phyloP scores from a whole-genome alignment of 2,329 filamentous ascomycete species.

The Aspergillus ibericus region DNA sequence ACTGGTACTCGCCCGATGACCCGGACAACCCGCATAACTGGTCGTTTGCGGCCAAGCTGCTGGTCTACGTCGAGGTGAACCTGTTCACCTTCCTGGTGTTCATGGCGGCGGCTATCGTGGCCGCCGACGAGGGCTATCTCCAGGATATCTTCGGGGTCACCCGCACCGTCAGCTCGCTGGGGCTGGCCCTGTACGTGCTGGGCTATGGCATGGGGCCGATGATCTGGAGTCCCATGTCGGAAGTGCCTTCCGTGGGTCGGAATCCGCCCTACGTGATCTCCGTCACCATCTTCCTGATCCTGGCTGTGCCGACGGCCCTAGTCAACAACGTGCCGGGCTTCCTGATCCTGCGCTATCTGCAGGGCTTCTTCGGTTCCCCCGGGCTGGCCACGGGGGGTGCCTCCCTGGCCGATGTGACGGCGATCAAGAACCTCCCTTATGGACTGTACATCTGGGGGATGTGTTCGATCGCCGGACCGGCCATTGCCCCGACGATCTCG shows the following conservation, averaged over 20 bases:
- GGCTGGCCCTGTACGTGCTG: background rate
- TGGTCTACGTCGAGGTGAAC: background rate
- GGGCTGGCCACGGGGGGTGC: conserved; percentile 9
- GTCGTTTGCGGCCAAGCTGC: background rate
- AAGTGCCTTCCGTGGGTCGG: conserved; percentile 64
- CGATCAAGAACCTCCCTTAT: conserved; percentile 9
- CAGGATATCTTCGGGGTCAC: background rate
- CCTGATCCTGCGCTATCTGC: conserved; percentile 63
- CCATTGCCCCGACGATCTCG: background rate
- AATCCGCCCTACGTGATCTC: conserved; percentile 66
- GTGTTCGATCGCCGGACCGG: background rate
- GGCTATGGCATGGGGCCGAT: conserved; percentile 52
- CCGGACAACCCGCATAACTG: conserved; percentile 1
- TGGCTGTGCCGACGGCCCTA: conserved; percentile 62
- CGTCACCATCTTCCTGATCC: conserved; percentile 64
- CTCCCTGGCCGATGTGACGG: background rate
- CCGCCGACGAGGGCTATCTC: background rate
- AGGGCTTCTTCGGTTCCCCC: conserved; percentile 55
- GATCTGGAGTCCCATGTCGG: conserved; percentile 64
- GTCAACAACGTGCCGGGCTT: conserved; percentile 62
- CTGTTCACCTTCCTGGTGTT: background rate
- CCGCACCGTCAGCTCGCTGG: background rate
- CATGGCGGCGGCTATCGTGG: background rate
- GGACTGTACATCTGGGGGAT: conserved; percentile 1
- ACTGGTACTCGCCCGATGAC: background rate